Conservation (phyloP, 2,329 filamentous ascomycete genomes). For the Neonectria faginata region DNA sequence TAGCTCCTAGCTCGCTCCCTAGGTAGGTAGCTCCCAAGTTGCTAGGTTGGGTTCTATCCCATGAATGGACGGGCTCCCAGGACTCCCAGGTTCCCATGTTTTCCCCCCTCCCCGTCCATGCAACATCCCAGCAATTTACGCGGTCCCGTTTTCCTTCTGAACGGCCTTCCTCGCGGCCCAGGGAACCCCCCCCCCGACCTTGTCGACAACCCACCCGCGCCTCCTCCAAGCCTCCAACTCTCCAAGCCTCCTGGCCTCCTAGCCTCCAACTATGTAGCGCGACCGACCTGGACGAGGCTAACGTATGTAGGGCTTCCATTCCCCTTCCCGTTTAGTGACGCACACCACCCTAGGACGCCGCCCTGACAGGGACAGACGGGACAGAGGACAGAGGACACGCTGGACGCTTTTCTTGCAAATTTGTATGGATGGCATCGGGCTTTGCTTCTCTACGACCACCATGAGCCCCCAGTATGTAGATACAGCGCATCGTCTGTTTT, state of each 20-base stretch:
- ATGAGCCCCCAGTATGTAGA: conserved; percentile 10
- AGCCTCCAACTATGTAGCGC: neutral
- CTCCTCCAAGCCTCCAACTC: neutral
- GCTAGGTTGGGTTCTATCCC: too few relatives aligned
- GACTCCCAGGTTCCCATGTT: too few relatives aligned
- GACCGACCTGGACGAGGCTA: conserved; percentile 24
- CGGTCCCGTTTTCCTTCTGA: conserved; percentile 17
- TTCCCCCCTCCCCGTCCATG: conserved; percentile 16
- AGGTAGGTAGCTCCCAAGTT: neutral
- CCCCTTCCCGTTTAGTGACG: conserved; percentile 24
- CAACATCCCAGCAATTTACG: conserved; percentile 18
- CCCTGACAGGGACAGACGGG: conserved; percentile 8
- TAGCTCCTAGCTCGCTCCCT: neutral
- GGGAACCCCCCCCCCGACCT: conserved; percentile 2
- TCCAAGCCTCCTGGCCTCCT: conserved; percentile 3
- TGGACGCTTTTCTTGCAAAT: conserved; percentile 6
- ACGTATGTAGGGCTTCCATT: conserved; percentile 25
- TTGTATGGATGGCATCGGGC: conserved; percentile 21
- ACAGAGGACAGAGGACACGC: conserved; percentile 1
- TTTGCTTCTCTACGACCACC: conserved; percentile 13
- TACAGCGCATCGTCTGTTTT: conserved; percentile 10
- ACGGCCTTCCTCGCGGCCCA: conserved; percentile 17
- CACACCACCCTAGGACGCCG: conserved; percentile 8
- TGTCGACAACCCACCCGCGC: conserved; percentile 7
- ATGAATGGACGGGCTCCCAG: too few relatives aligned